Conservation (phyloP, 805 yeast genomes). For the Candida lessepsii region DNA sequence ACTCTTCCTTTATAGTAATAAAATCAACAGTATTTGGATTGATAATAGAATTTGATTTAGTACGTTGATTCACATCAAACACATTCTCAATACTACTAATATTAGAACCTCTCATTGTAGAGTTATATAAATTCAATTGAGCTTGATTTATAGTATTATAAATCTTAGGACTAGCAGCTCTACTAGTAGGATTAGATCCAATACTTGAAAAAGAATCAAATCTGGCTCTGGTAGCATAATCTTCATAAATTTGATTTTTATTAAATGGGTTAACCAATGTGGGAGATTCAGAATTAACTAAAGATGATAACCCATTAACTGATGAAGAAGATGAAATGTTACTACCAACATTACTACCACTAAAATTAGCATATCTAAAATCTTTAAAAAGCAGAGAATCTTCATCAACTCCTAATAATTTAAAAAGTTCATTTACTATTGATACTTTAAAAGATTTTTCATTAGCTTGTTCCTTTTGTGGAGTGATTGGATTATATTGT, state of each 20-base stretch:
- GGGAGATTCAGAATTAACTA: constrained; percentile 15
- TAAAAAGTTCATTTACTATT: constrained; percentile 68
- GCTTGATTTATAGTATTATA: constrained; percentile 31
- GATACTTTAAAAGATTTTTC: constrained; percentile 64
- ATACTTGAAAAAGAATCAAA: constrained; percentile 17
- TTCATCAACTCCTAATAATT: constrained; percentile 58
- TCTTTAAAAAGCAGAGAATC: constrained; percentile 16
- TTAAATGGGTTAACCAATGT: constrained; percentile 11
- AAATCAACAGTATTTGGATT: constrained; percentile 7
- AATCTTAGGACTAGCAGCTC: constrained; percentile 25
- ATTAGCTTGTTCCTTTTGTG: constrained; percentile 63
- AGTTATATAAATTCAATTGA: constrained; percentile 12
- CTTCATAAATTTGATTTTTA: constrained; percentile 15
- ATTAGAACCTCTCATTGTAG: constrained; percentile 8
- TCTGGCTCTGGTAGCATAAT: constrained; percentile 16
- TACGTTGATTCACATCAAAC: constrained; percentile 6
- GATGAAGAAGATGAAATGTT: constrained; percentile 30
- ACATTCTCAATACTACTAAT: neutral
- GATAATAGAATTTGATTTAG: constrained; percentile 6
- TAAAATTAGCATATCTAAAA: constrained; percentile 12
- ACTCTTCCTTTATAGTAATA: constrained; percentile 42
- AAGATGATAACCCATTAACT: constrained; percentile 25
- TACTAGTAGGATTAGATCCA: constrained; percentile 12
- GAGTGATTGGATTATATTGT: constrained; percentile 11
- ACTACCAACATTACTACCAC: constrained; percentile 13